A percentile compares a stretch with the other conserved stretches of the same genome.
Evolutionary conservation across 176 grass and related monocot genomes (phyloP).

Genomic region (Rhynchospora breviuscula): DNA sequence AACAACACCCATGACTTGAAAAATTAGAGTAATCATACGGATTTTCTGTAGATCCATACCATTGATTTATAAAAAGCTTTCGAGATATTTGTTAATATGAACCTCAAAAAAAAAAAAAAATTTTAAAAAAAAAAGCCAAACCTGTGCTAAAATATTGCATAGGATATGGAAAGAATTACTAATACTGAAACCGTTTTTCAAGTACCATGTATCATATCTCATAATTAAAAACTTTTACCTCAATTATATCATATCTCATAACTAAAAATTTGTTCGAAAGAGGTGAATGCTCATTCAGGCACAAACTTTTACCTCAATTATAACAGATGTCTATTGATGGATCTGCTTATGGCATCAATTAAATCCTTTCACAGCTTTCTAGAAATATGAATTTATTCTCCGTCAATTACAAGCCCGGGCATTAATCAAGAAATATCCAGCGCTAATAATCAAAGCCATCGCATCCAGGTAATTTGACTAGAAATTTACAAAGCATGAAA

Average conservation of each 20-base stretch:
- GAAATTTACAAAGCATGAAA: neutral
- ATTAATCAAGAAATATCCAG: neutral
- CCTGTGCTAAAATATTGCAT: too few species aligned
- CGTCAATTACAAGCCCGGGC: neutral
- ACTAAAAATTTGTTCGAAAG: neutral
- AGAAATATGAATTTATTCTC: neutral
- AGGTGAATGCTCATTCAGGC: neutral
- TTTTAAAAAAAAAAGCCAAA: too few species aligned
- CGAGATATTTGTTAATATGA: too few species aligned
- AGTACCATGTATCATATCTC: neutral
- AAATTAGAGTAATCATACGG: neutral
- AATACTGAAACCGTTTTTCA: neutral
- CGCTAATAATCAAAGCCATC: neutral
- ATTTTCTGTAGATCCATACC: too few species aligned
- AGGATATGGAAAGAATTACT: neutral
- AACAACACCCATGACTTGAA: neutral
- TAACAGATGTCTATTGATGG: neutral
- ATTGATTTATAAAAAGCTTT: too few species aligned
- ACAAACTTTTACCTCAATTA: neutral
- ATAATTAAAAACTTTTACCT: neutral
- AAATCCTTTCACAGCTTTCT: neutral
- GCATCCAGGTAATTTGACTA: neutral
- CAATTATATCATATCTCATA: neutral
- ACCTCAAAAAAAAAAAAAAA: too few species aligned
- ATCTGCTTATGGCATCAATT: neutral